Evolutionary conservation across 805 yeast genomes (phyloP), one percentile per base, ranked within the genome.

Genomic region (Vanderwaltozyma yarrowii): DNA sequence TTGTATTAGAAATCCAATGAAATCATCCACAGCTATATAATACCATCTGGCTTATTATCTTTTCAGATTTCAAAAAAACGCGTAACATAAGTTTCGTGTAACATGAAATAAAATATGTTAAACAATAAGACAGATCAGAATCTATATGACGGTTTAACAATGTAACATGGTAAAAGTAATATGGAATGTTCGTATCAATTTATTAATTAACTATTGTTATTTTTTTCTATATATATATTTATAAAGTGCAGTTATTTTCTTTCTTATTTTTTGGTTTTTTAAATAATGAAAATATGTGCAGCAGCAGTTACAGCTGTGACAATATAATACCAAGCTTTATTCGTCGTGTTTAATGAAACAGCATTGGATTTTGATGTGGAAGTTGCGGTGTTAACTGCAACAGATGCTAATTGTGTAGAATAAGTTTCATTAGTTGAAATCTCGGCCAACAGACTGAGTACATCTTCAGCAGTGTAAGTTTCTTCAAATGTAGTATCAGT

Each of bases 401-500:
- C 60, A 19, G 65, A 50, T n/a, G 46, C 45, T 39, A 66, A 52
- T 32, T 55, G 46, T 13, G 51, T 44, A 18, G 63, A 45, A 16
- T 52, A 58, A 26, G 38, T 38, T 4, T 38, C 35, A 17, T 12
- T 14, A 5, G 23, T 26, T 15, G 35, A n/a, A 20, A 38, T 34
- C 13, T 7, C 18, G 9, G 6, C 13, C 17, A 78, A 55, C 74
- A 82, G 70, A 3, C 49, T 34, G 36, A 59, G 53, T 5, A 80
- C 50, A 38, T 66, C 67, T 13, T 64, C 43, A 15, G 69, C 74
- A 9, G 56, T 39, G 26, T 80, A 51, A 15, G 68, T 48, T 2
- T 53, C 45, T 46, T 68, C 74, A 42, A 79, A 67, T 1, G 64
- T 35, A 19, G 82, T 70, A 17, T 58, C 52, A 51, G 76, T 69